These are phyloP conservation scores for Chenopodium album DNA, from an alignment of 148 eudicot species.

Conservation along the genomic window DNA sequence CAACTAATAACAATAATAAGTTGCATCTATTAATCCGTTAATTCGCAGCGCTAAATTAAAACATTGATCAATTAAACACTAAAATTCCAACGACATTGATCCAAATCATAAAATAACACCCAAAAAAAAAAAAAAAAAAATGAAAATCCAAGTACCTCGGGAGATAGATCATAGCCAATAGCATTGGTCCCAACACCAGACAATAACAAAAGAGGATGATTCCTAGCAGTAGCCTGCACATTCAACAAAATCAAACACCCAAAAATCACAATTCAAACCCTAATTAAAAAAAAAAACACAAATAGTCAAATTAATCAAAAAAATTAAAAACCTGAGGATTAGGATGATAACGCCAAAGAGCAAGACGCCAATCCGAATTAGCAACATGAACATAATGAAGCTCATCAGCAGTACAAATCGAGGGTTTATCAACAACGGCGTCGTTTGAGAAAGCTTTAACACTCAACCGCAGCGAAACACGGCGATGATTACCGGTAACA, in stretches of 20 bases:
- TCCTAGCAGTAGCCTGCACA: slow-evolving; percentile 59
- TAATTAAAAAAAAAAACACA: background rate
- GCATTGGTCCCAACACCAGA: slow-evolving; percentile 99
- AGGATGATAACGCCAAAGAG: slow-evolving; percentile 92
- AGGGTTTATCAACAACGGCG: slow-evolving; percentile 48
- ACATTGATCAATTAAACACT: background rate
- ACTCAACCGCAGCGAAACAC: slow-evolving; percentile 8
- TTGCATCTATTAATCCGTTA: too few species aligned
- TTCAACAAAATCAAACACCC: background rate
- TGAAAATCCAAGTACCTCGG: slow-evolving; percentile 48
- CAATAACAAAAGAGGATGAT: slow-evolving; percentile 81
- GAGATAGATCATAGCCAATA: slow-evolving; percentile 92
- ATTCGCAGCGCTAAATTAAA: background rate
- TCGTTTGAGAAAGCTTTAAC: slow-evolving; percentile 49
- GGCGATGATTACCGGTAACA: slow-evolving; percentile 28
- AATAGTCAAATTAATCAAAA: background rate
- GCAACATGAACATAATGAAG: slow-evolving; percentile 80
- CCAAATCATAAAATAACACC: background rate
- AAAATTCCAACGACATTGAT: background rate
- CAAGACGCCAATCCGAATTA: slow-evolving; percentile 72
- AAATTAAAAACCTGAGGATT: slow-evolving; percentile 47
- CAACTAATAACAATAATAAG: background rate
- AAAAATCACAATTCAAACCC: background rate
- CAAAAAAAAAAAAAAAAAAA: background rate
- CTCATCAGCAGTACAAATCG: slow-evolving; percentile 93